Base-by-base conservation (phyloP, 208 protist species). In the Leishmania major region DNA sequence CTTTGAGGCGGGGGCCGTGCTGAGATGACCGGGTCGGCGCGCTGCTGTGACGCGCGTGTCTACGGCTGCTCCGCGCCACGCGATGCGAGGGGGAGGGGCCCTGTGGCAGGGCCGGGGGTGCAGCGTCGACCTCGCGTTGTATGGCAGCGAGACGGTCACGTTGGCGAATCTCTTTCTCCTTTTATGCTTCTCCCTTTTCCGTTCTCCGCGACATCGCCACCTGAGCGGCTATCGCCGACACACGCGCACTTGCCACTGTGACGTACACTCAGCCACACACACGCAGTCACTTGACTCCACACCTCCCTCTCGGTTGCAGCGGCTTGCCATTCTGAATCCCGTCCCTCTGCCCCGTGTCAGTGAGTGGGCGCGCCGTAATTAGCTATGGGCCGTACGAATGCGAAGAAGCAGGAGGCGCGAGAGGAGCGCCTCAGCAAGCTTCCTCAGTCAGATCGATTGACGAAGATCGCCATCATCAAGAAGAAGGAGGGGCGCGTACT, bases 401-500 rank as follows among this genome's bases (percentile, higher is more conserved):
- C 80, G 1, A 96, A 97, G 70, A 96, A 92, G 84, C 66, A 88
- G 72, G 90, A 95, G 90, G 93, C 89, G 57, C 93, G 93, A 22
- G 87, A 89, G 64, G 87, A 75, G 43, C 88, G 93, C 22, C 82
- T 96, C 60, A 87, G 88, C 55, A 79, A 86, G 28, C 81, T 98
- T n/a, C 95, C 95, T 47, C 88, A 90, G 74, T 92, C 91, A 17
- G 90, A 97, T 79, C 80, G 95, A 31, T 85, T 98, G 1, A 75
- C 75, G 3, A 98, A 96, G 84, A 94, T 78, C 53, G 95, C 95
- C 0, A 71, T 95, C 51, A 96, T 98, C 81, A 98, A 98, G 86
- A 98, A 97, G 85, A 94, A 92, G 75, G 93, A 96, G 67, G 92
- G 91, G 40, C 89, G 95, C 43, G 91, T 98, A 35, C 87, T 98